phyloP scores from a whole-genome alignment of 257 asterid genomes.

The Gardenia jasminoides region DNA sequence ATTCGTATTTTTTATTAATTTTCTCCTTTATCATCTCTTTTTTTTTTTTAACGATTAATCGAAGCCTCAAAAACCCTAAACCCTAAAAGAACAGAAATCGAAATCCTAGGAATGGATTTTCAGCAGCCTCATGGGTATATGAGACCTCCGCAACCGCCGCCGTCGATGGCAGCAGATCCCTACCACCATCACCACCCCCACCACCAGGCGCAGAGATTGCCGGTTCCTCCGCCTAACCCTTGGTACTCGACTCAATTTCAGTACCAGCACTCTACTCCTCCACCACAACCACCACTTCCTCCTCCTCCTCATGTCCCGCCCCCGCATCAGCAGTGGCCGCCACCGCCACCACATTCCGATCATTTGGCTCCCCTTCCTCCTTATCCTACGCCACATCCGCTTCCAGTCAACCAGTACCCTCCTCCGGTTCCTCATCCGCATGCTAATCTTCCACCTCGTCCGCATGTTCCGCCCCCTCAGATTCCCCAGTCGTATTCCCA shows the following conservation, averaged over 20 bases:
- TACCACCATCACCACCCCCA: slow-evolving; percentile 8
- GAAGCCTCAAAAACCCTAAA: slow-evolving; percentile 41
- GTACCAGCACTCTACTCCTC: slow-evolving; percentile 56
- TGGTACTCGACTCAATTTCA: slow-evolving; percentile 65
- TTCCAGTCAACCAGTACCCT: slow-evolving; percentile 56
- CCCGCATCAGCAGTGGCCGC: slow-evolving; percentile 53
- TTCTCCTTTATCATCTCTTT: too few relatives aligned
- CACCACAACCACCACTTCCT: slow-evolving; percentile 61
- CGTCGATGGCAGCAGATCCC: slow-evolving; percentile 23
- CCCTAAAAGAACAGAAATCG: slow-evolving; percentile 4
- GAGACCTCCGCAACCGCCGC: slow-evolving; percentile 58
- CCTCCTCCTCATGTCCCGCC: slow-evolving; percentile 47
- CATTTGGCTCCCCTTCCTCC: slow-evolving; percentile 37
- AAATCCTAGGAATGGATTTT: slow-evolving; percentile 42
- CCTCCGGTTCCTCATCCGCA: slow-evolving; percentile 26
- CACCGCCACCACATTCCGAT: slow-evolving; percentile 27
- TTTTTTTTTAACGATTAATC: slow-evolving; percentile 7
- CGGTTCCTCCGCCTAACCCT: slow-evolving; percentile 37
- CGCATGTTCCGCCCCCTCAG: slow-evolving; percentile 34
- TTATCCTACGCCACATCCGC: slow-evolving; percentile 47
- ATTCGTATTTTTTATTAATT: too few relatives aligned
- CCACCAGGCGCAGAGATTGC: slow-evolving; percentile 29
- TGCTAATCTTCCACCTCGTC: slow-evolving; percentile 55
- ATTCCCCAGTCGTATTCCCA: slow-evolving; percentile 56
- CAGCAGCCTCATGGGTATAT: slow-evolving; percentile 59